Conservation (phyloP, 805 yeast genomes). For the Saccharomycopsis microspora region DNA sequence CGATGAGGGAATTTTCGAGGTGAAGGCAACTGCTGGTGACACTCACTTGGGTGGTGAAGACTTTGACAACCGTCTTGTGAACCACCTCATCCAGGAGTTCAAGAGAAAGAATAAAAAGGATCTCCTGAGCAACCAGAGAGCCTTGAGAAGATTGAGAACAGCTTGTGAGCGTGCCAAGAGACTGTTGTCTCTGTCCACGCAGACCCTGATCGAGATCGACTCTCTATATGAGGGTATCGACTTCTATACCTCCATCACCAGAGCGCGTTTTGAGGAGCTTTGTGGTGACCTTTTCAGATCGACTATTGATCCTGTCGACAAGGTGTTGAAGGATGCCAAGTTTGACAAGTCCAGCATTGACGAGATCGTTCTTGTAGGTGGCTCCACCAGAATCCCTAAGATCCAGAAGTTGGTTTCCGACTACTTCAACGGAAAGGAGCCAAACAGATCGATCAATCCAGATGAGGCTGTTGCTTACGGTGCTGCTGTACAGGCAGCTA, state of each 20-base stretch:
- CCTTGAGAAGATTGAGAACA: constrained; percentile 77
- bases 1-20: constrained; percentile 76
- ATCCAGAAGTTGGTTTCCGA: constrained; percentile 92
- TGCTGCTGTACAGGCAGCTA: constrained; percentile 98
- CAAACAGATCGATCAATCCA: constrained; percentile 93
- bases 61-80: constrained; percentile 72
- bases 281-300: constrained; percentile 92
- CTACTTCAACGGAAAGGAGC: constrained; percentile 96
- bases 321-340: constrained; percentile 84
- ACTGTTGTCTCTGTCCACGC: constrained; percentile 85
- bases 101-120: constrained; percentile 81
- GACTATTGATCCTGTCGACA: constrained; percentile 90
- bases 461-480: constrained; percentile 99
- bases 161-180: constrained; percentile 88
- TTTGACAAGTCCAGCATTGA: constrained; percentile 81
- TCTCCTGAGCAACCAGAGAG: constrained; percentile 65
- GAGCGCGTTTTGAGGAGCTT: constrained; percentile 96
- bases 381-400: constrained; percentile 97
- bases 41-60: constrained; percentile 85
- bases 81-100: constrained; percentile 68
- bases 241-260: constrained; percentile 90
- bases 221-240: constrained; percentile 91
- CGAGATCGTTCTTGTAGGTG: constrained; percentile 94
- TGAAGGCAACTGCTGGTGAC: constrained; percentile 64
- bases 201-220: constrained; percentile 91